These are phyloP conservation scores for Spencermartinsiella ligniputridi DNA, from an alignment of 1,139 yeast genomes.

Conservation along the genomic window DNA sequence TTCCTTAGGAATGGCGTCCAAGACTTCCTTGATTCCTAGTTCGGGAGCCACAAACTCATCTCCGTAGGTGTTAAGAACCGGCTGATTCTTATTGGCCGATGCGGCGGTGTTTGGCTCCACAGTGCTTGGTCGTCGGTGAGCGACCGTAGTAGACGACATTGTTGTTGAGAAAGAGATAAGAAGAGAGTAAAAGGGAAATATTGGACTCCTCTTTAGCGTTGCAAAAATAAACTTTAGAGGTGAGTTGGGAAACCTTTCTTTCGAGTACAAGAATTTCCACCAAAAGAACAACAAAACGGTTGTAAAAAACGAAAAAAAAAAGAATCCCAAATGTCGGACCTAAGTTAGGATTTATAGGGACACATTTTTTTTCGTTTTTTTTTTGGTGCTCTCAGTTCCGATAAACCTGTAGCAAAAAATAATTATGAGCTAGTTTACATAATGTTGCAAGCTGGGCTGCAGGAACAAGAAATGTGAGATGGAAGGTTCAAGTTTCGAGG, in stretches of 20 bases:
- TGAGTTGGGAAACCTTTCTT: no score
- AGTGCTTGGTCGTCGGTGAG: conserved; percentile 24
- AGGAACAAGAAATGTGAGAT: background rate
- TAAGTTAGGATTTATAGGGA: background rate
- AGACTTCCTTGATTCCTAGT: conserved; percentile 65
- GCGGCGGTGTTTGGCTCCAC: conserved; percentile 14
- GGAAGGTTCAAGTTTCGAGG: no score
- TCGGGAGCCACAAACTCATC: conserved; percentile 68
- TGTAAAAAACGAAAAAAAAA: conserved; percentile 2
- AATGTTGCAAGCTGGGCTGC: background rate
- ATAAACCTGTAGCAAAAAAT: background rate
- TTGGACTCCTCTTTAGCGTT: no score
- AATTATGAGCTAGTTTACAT: background rate
- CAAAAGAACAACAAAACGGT: background rate
- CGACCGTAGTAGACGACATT: conserved; percentile 25
- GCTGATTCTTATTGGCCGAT: conserved; percentile 10
- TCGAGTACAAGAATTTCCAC: no score
- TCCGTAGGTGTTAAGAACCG: conserved; percentile 52
- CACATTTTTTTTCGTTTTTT: no score
- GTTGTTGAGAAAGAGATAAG: background rate
- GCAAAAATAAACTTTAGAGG: no score
- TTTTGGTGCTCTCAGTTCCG: background rate
- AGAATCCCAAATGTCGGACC: conserved; percentile 1
- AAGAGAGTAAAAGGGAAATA: background rate
- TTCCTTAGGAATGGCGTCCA: conserved; percentile 68